Evolutionary conservation across 148 eudicot genomes (phyloP).

Genomic region (Mesembryanthemum crystallinum): DNA sequence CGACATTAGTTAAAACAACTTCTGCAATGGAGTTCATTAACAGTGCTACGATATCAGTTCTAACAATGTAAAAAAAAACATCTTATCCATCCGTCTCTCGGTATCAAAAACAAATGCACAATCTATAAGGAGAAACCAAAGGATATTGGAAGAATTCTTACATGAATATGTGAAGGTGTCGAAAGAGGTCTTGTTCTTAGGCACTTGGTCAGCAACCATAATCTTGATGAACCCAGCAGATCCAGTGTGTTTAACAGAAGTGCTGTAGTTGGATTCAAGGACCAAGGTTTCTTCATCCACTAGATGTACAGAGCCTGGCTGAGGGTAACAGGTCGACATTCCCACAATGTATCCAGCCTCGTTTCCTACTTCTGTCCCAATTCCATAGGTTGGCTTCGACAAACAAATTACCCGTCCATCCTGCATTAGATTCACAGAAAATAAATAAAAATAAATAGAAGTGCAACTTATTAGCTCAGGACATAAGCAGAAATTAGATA

Average conservation of each 20-base stretch:
- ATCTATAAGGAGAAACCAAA: not conserved
- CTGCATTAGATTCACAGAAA: conserved; percentile 24
- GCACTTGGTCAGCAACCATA: conserved; percentile 53
- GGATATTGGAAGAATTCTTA: not conserved
- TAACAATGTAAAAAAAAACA: not conserved
- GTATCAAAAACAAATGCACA: not conserved
- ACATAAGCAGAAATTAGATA: not conserved
- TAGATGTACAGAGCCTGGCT: conserved; percentile 57
- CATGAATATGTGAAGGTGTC: not conserved
- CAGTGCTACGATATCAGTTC: not conserved
- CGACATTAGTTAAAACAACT: not conserved
- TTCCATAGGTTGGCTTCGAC: conserved; percentile 65
- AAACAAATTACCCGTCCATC: conserved; percentile 76
- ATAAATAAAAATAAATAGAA: too few relatives aligned
- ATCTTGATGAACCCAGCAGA: conserved; percentile 87
- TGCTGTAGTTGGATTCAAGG: conserved; percentile 71
- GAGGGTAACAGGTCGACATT: conserved; percentile 89
- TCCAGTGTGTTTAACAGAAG: conserved; percentile 56
- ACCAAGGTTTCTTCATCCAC: conserved; percentile 59
- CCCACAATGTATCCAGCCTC: conserved; percentile 90
- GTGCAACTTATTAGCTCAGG: not conserved
- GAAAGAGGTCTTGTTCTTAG: conserved; percentile 6
- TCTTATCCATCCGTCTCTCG: not conserved
- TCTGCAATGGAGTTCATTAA: not conserved
- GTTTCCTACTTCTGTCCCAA: conserved; percentile 66